A percentile compares a stretch with the other conserved stretches of the same genome.
Evolutionary conservation across 2,329 filamentous ascomycete genomes (phyloP).

Genomic region (Ophiostoma ulmi): DNA sequence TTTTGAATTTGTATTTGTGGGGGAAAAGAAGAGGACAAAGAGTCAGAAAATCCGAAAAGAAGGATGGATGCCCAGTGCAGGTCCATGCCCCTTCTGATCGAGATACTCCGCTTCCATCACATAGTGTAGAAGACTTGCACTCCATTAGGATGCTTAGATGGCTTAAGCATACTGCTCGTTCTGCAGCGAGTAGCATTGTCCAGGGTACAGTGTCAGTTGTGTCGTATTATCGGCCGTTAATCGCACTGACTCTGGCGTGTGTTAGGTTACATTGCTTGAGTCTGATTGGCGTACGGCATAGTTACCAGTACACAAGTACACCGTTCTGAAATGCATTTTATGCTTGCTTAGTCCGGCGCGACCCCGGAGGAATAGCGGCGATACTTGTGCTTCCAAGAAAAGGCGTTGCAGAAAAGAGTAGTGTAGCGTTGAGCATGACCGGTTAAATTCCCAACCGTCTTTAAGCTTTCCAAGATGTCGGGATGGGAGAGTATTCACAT

Average conservation of each 20-base stretch:
- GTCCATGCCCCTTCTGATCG: background rate
- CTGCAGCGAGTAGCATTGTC: no score
- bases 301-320: background rate
- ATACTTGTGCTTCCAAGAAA: background rate
- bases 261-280: background rate
- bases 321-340: background rate
- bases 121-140: background rate
- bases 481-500: no score
- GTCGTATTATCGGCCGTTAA: constrained; percentile 5
- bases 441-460: background rate
- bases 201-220: background rate
- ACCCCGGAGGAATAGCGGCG: constrained; percentile 6
- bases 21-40: background rate
- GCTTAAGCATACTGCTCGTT: background rate
- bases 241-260: background rate
- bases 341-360: background rate
- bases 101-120: background rate
- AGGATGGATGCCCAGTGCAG: background rate
- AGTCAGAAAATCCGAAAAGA: background rate
- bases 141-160: background rate
- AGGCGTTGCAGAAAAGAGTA: background rate
- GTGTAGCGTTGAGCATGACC: background rate
- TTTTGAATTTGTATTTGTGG: constrained; percentile 5
- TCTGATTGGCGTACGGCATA: no score
- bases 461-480: background rate